phyloP scores from a whole-genome alignment of 331 rosid genomes.

The Malus hybrid region DNA sequence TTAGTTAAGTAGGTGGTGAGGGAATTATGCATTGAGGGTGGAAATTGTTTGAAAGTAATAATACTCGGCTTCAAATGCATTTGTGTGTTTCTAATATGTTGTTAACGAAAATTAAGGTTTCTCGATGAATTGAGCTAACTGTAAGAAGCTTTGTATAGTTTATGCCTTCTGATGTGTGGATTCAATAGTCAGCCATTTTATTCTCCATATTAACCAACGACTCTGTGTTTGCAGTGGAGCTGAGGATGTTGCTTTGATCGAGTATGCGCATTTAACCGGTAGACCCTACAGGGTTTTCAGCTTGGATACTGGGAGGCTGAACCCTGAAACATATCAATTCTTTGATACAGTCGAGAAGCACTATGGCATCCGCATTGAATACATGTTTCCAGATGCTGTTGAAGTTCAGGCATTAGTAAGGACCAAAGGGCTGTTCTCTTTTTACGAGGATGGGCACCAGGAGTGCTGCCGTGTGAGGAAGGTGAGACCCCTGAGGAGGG shows the following conservation, averaged over 20 bases:
- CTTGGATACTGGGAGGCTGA: slow-evolving; percentile 88
- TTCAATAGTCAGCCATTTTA: not conserved
- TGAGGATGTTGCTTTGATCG: slow-evolving; percentile 90
- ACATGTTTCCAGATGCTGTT: slow-evolving; percentile 94
- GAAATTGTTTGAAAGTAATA: not conserved
- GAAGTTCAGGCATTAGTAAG: slow-evolving; percentile 95
- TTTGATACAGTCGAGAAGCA: slow-evolving; percentile 82
- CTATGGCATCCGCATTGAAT: slow-evolving; percentile 79
- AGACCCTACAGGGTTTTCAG: slow-evolving; percentile 92
- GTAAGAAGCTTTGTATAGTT: not conserved
- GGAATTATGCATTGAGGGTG: not conserved
- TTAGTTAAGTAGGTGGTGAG: not conserved
- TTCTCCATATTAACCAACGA: not conserved
- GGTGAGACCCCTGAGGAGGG: slow-evolving; percentile 92
- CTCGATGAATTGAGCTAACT: not conserved
- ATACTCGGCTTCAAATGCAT: no score
- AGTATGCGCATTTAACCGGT: slow-evolving; percentile 92
- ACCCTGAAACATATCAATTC: slow-evolving; percentile 76
- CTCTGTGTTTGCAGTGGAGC: slow-evolving; percentile 70
- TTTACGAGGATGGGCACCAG: slow-evolving; percentile 98
- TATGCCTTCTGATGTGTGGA: not conserved
- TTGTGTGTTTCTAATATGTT: not conserved
- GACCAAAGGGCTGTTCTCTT: slow-evolving; percentile 83
- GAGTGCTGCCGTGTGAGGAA: slow-evolving; percentile 97
- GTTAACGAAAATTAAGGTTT: not conserved